phyloP scores from a whole-genome alignment of 2,329 filamentous ascomycete genomes.

The Talaromyces marneffei region DNA sequence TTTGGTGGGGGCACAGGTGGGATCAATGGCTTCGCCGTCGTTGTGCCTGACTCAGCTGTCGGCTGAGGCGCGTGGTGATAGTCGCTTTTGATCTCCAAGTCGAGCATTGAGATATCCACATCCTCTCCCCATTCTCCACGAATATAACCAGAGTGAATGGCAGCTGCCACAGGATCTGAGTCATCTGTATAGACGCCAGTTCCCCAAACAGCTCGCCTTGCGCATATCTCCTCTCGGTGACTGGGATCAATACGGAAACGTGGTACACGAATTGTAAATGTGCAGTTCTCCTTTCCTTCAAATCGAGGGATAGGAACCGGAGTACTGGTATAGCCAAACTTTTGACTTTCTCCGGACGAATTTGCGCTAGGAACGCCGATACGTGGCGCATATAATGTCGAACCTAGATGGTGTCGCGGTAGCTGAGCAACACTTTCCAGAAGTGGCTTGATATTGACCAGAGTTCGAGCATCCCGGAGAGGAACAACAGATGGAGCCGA shows the following conservation, averaged over 20 bases:
- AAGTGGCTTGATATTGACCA: conserved; percentile 63
- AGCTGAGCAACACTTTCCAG: conserved; percentile 64
- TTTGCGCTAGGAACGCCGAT: conserved; percentile 47
- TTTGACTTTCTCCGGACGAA: conserved; percentile 42
- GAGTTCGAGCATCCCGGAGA: conserved; percentile 57
- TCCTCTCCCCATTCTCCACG: conserved; percentile 79
- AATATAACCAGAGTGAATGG: conserved; percentile 90
- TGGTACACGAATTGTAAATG: conserved; percentile 80
- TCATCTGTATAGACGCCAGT: conserved; percentile 95
- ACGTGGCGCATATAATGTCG: conserved; percentile 70
- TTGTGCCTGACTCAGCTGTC: conserved; percentile 10
- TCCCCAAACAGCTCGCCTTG: conserved; percentile 78
- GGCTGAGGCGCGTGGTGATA: conserved; percentile 40
- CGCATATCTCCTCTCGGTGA: conserved; percentile 76
- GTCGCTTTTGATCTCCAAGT: conserved; percentile 46
- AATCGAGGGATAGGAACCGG: conserved; percentile 73
- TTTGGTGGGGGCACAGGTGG: conserved; percentile 53
- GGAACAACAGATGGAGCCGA: conserved; percentile 24
- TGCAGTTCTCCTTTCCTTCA: conserved; percentile 77
- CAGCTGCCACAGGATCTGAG: conserved; percentile 85
- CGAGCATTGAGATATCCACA: conserved; percentile 63
- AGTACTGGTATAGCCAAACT: conserved; percentile 53
- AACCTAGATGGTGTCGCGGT: conserved; percentile 75
- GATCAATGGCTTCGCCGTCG: conserved; percentile 20
- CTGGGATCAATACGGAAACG: conserved; percentile 65